Evolutionary conservation across 2,329 filamentous ascomycete genomes (phyloP), one percentile per base, ranked within the genome.

Genomic region (Sordariomycetes sp.): DNA sequence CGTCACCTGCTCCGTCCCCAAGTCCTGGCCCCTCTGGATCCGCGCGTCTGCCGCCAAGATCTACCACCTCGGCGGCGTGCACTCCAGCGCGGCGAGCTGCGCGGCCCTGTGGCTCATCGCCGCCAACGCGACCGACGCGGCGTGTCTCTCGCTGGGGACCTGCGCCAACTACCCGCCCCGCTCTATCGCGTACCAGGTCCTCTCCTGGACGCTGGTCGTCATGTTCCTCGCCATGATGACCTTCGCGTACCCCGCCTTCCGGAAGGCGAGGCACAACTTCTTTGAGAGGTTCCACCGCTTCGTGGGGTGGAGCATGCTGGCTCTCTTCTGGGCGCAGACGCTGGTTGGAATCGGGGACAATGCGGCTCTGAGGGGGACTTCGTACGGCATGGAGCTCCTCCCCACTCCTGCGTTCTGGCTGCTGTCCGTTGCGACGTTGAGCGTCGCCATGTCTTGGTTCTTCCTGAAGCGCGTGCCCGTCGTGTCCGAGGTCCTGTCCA

Each of bases 271-370:
- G 60, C 87, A 90, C 71, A 79, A 90, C 68, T 68, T 76, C 58
- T 90, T 89, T 65, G 87, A 90, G 70, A 70, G 80, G 53, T 78
- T 79, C 53, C 87, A 90, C 69, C 84, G 87, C 53, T 90, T 87
- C 67, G 78, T 78, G 5, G 87, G 86, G n/a, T 90, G 87, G 87
- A 74, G 77, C 12, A 74, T 81, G 10, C 72, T 90, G 6, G 73
- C 70, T 1, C 69, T 89, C 35, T 84, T 90, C 65, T 86, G 87
- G 79, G 75, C 67, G 1, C 79, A 86, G 59, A 75, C 79, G 10
- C 65, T 87, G 50, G 69, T 87, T 10, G 70, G 80, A 36, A 70
- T 75, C n/a, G 69, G 76, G 55, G 71, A 74, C 36, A 67, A 74
- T 42, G 62, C 63, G 15, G 66, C 59, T 3, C 56, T 62, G 22